A percentile compares a stretch with the other conserved stretches of the same genome.
These are phyloP conservation scores for Pilasporangium apinafurcum DNA, from an alignment of 352 stramenopile species.

Conservation along the genomic window DNA sequence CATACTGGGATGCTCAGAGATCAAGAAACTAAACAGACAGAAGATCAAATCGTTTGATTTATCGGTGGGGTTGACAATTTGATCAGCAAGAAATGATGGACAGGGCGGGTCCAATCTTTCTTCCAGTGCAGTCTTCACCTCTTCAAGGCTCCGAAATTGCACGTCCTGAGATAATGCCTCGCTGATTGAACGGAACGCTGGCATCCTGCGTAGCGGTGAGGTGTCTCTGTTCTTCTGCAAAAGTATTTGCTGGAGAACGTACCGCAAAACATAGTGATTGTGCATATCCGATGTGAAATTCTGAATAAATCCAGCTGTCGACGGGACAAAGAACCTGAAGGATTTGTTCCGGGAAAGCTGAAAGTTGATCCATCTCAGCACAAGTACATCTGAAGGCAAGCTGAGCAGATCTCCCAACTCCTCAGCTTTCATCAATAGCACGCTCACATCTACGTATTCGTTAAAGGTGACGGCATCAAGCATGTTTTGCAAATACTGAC, in stretches of 20 bases:
- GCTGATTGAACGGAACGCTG: constrained; percentile 5
- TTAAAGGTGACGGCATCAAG: constrained; percentile 27
- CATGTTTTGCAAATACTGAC: constrained; percentile 56
- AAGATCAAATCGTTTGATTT: constrained; percentile 40
- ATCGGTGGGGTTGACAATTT: constrained; percentile 27
- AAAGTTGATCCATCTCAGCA: constrained; percentile 70
- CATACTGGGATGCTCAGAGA: constrained; percentile 49
- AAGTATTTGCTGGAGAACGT: constrained; percentile 39
- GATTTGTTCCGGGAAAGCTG: constrained; percentile 36
- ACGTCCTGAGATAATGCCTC: neutral
- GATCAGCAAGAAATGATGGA: constrained; percentile 27
- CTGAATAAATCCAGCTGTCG: constrained; percentile 36
- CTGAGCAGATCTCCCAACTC: constrained; percentile 40
- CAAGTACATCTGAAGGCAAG: constrained; percentile 44
- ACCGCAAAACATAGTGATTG: constrained; percentile 39
- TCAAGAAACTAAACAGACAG: constrained; percentile 54
- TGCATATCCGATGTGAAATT: constrained; percentile 71
- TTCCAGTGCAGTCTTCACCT: constrained; percentile 25
- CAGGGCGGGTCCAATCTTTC: constrained; percentile 33
- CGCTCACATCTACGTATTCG: constrained; percentile 36
- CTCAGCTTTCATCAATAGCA: constrained; percentile 44
- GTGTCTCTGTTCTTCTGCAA: constrained; percentile 2
- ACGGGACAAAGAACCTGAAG: constrained; percentile 15
- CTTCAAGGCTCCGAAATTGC: constrained; percentile 31
- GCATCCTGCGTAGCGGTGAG: constrained; percentile 2